Percentiles rank a stretch among this genome's conserved stretches.
These are phyloP conservation scores for Paracoccidioides lutzii DNA, from an alignment of 2,329 filamentous ascomycete genomes.

Conservation along the genomic window DNA sequence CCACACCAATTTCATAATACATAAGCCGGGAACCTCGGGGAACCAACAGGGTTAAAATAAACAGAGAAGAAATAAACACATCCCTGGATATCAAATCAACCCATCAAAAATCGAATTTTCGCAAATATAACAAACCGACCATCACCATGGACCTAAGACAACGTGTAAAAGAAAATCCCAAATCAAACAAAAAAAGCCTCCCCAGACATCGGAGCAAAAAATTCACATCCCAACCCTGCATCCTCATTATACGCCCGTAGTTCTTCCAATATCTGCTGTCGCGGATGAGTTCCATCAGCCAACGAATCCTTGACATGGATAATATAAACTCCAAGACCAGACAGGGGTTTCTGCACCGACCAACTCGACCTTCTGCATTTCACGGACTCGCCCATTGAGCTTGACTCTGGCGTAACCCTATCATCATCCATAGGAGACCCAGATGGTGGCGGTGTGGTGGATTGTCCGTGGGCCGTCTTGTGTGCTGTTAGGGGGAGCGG, in stretches of 20 bases:
- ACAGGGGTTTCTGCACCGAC: slow-evolving; percentile 37
- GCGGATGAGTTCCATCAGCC: slow-evolving; percentile 52
- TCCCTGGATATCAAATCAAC: no score
- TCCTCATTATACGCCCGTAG: slow-evolving; percentile 53
- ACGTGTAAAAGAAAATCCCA: not conserved
- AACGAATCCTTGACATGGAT: slow-evolving; percentile 91
- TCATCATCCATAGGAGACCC: not conserved
- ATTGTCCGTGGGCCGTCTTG: not conserved
- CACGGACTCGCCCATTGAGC: not conserved
- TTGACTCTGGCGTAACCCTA: not conserved
- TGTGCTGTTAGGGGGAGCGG: not conserved
- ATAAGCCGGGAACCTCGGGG: no score
- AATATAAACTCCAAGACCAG: slow-evolving; percentile 66
- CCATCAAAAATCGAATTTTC: no score
- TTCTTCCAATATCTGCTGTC: slow-evolving; percentile 57
- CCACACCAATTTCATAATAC: no score
- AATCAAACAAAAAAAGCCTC: slow-evolving; percentile 38
- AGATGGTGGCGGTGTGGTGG: not conserved
- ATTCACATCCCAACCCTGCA: slow-evolving; percentile 62
- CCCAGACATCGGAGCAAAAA: slow-evolving; percentile 56
- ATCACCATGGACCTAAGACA: no score
- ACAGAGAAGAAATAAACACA: no score
- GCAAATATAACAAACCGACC: not conserved
- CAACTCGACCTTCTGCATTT: not conserved
- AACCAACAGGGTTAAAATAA: no score